phyloP scores from a whole-genome alignment of 2,329 filamentous ascomycete species.

The Aureobasidium pullulans region DNA sequence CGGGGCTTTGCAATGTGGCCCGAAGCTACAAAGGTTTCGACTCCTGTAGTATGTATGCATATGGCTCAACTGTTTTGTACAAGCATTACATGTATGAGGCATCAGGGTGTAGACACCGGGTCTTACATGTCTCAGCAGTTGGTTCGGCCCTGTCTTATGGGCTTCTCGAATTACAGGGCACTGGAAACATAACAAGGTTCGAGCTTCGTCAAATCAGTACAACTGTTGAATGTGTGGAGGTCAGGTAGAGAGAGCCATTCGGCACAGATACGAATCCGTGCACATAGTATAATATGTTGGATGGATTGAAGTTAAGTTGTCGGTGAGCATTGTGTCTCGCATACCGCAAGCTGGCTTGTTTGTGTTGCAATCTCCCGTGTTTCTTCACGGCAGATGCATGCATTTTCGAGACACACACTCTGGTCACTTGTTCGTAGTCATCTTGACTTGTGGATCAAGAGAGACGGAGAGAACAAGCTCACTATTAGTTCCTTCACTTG shows the following conservation, averaged over 20 bases:
- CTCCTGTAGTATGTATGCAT: no score
- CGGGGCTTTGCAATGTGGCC: background rate
- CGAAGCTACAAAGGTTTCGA: background rate
- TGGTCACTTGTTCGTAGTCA: no score
- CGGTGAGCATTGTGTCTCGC: slow-evolving; percentile 4
- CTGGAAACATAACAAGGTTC: background rate
- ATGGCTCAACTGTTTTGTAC: no score
- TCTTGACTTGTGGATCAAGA: no score
- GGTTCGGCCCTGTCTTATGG: background rate
- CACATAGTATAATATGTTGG: background rate
- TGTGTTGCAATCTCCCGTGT: slow-evolving; percentile 4
- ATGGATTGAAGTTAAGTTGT: background rate
- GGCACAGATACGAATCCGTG: background rate
- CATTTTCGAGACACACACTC: background rate
- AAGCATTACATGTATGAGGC: no score
- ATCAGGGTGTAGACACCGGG: no score
- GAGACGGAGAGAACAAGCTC: no score
- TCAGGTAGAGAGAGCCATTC: no score
- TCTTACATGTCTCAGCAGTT: background rate
- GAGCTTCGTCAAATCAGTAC: no score
- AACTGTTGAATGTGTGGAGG: no score
- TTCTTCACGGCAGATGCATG: background rate
- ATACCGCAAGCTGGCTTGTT: slow-evolving; percentile 9
- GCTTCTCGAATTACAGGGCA: background rate
- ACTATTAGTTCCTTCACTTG: no score